A percentile compares a stretch with the other conserved stretches of the same genome.
Conservation (phyloP, 2,329 filamentous ascomycete species). For the Xylariaceae sp. region DNA sequence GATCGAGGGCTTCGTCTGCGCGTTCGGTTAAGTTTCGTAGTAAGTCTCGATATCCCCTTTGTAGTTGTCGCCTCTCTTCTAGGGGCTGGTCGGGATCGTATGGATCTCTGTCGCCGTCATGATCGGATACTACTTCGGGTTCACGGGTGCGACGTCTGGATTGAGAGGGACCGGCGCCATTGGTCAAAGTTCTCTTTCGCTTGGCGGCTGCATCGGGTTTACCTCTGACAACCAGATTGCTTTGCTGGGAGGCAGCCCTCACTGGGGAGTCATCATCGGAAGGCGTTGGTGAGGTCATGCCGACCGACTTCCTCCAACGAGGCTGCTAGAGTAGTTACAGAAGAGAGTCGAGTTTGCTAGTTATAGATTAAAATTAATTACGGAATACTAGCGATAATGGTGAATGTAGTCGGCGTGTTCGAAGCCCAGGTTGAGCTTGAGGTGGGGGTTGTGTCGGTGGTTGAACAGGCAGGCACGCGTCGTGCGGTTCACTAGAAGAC, state of each 20-base stretch:
- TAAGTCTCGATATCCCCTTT: constrained; percentile 67
- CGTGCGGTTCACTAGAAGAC: too few species aligned
- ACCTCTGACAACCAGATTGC: constrained; percentile 27
- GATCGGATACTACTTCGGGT: constrained; percentile 17
- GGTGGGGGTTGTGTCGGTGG: too few species aligned
- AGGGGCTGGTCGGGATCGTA: constrained; percentile 84
- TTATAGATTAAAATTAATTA: too few species aligned
- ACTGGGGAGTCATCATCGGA: constrained; percentile 17
- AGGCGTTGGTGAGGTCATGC: constrained; percentile 24
- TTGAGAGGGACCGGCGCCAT: constrained; percentile 24
- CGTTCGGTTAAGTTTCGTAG: constrained; percentile 59
- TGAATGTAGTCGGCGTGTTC: too few species aligned
- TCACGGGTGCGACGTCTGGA: constrained; percentile 31
- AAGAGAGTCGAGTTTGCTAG: too few species aligned
- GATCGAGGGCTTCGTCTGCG: constrained; percentile 65
- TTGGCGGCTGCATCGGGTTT: constrained; percentile 25
- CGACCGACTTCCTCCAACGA: too few species aligned
- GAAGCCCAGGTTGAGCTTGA: too few species aligned
- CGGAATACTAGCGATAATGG: too few species aligned
- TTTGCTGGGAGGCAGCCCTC: constrained; percentile 17
- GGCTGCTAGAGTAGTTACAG: too few species aligned
- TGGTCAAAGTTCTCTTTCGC: constrained; percentile 29
- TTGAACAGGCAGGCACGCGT: too few species aligned
- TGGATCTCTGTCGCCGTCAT: constrained; percentile 34
- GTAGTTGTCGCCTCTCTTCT: constrained; percentile 66